A percentile compares a stretch with the other conserved stretches of the same genome.
Conservation (phyloP, 2,329 filamentous ascomycete genomes). For the Hymenoscyphus salicellus region DNA sequence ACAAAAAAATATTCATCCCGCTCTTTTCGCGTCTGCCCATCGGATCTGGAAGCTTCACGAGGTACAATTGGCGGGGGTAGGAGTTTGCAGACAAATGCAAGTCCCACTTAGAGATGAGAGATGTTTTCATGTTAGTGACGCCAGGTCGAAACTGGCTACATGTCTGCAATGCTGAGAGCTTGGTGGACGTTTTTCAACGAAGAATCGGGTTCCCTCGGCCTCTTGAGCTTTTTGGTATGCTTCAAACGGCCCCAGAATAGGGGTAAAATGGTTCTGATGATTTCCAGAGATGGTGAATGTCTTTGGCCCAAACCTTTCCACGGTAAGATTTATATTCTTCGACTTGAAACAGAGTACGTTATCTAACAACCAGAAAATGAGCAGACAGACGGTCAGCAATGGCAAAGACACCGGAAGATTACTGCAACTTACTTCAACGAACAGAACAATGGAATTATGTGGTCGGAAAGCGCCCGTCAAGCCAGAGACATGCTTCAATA, state of each 20-base stretch:
- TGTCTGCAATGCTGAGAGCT: neutral
- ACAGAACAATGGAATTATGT: neutral
- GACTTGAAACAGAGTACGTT: too few relatives aligned
- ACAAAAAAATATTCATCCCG: neutral
- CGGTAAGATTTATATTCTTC: too few relatives aligned
- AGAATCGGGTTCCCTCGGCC: neutral
- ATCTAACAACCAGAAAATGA: too few relatives aligned
- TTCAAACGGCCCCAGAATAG: too few relatives aligned
- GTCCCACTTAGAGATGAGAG: neutral
- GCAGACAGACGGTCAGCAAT: neutral
- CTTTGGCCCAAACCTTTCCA: neutral
- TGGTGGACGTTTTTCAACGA: neutral
- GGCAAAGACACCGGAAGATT: neutral
- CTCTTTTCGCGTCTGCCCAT: neutral
- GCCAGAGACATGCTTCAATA: neutral
- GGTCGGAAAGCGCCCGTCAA: neutral
- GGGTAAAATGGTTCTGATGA: too few relatives aligned
- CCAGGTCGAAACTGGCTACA: slow-evolving; percentile 5
- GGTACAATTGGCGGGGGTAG: slow-evolving; percentile 1
- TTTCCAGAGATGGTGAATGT: slow-evolving; percentile 2
- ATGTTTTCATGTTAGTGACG: slow-evolving; percentile 5
- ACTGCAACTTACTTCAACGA: neutral
- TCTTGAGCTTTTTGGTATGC: neutral
- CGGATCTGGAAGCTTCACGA: neutral
- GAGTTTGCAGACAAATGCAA: neutral